Conservation (phyloP, 2,329 filamentous ascomycete genomes). For the Fusarium pininemorale region DNA sequence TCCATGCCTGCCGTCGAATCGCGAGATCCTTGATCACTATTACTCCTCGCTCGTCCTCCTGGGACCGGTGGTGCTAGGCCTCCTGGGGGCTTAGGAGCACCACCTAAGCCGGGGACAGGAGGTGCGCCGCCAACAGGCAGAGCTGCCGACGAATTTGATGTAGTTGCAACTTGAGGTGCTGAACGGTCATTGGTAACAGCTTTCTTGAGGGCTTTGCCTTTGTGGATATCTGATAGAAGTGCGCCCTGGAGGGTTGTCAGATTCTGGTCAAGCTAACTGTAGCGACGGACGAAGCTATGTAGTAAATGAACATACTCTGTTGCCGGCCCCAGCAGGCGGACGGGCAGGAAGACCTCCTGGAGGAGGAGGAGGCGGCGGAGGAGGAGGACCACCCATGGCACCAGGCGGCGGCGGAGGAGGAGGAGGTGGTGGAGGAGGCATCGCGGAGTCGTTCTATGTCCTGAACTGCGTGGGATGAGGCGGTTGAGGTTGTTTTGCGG, state of each 20-base stretch:
- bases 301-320: too few relatives aligned
- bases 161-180: slow-evolving; percentile 69
- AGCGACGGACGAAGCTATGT: not conserved
- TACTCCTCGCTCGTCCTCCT: slow-evolving; percentile 78
- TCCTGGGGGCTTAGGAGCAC: slow-evolving; percentile 61
- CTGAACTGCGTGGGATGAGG: slow-evolving; percentile 6
- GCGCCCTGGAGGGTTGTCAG: slow-evolving; percentile 71
- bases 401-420: slow-evolving; percentile 49
- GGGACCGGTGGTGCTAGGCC: slow-evolving; percentile 78
- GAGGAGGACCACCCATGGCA: too few relatives aligned
- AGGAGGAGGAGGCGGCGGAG: too few relatives aligned
- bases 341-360: too few relatives aligned
- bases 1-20: slow-evolving; percentile 58
- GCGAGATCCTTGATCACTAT: slow-evolving; percentile 75
- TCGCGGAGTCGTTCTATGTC: slow-evolving; percentile 26
- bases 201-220: slow-evolving; percentile 84
- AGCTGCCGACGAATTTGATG: slow-evolving; percentile 52
- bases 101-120: slow-evolving; percentile 72
- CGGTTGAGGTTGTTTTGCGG: slow-evolving; percentile 25
- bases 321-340: too few relatives aligned
- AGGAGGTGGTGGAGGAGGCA: slow-evolving; percentile 71
- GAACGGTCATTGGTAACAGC: slow-evolving; percentile 92
- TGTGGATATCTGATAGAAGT: slow-evolving; percentile 85
- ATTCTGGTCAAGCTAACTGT: not conserved
- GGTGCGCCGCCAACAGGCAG: slow-evolving; percentile 79